Base-by-base conservation (phyloP, 2,329 filamentous ascomycete genomes). In the Colletotrichum orchidophilum region DNA sequence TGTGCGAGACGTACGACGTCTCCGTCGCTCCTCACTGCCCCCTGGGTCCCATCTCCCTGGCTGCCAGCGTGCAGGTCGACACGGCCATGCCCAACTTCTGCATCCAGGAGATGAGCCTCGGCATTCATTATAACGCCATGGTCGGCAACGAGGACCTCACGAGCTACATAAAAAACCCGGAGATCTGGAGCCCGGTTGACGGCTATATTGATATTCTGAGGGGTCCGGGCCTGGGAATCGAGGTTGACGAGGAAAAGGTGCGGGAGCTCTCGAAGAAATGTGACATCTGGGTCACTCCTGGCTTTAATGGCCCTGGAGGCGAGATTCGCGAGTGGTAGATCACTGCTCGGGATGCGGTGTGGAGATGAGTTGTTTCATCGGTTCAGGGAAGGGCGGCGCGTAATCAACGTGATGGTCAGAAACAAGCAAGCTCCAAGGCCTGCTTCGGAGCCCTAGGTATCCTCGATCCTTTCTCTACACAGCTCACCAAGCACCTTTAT, bases 81-180 rank as follows among this genome's bases (percentile, higher is more conserved):
- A 82, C 84, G 63, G 80, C 77, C 21, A 87, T 79, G 57, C 84
- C 82, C 70, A 92, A 89, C 80, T 91, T 89, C 77, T 87, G 84
- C 2, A 92, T 92, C 53, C 89, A 91, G 78, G 90, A 92, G 78
- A 92, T 92, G 91, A 89, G 87, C 71, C 75, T 92, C 55, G 91
- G 90, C 0, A 93, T 93, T 74, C 91, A 93, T 78, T 93, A 93
- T 76, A 93, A 93, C 73, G 85, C 83, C 2, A 55, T 64, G 61
- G 24, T 64, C 15, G 50, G 61, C 87, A 83, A 85, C 49, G 85
- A 87, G 71, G 89, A 91, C 77, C 82, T 91, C 66, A 87, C 84
- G 11, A 90, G 85, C 63, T 92, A 92, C 75, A 82, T 87, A 2
- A 87, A 86, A 74, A 87, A 91, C 75, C 82, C 86, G 0, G 84